Conservation (phyloP, 2,329 filamentous ascomycete genomes). For the Venturia nashicola region DNA sequence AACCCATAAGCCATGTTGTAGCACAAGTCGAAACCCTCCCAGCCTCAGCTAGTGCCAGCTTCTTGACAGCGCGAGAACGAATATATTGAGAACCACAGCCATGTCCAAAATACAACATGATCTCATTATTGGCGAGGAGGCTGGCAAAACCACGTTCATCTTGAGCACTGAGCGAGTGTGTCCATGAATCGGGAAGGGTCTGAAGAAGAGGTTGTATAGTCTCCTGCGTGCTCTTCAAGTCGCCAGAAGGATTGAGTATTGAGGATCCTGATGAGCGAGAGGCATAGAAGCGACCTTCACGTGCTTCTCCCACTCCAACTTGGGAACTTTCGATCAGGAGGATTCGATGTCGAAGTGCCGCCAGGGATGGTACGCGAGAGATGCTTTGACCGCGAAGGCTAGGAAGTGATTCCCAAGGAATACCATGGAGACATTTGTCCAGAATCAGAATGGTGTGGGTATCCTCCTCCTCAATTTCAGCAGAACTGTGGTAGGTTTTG, state of each 20-base stretch:
- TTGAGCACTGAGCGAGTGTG: constrained; percentile 55
- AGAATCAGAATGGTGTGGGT: constrained; percentile 78
- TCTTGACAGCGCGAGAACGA: constrained; percentile 68
- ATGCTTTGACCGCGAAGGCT: constrained; percentile 70
- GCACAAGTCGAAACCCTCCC: constrained; percentile 42
- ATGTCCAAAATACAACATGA: constrained; percentile 92
- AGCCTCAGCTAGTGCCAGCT: constrained; percentile 42
- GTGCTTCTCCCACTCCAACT: constrained; percentile 13
- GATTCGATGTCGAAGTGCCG: constrained; percentile 66
- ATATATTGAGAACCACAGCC: constrained; percentile 93
- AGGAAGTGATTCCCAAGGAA: constrained; percentile 92
- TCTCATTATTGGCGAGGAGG: constrained; percentile 51
- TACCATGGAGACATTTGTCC: constrained; percentile 79
- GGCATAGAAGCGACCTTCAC: constrained; percentile 29
- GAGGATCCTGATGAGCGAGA: constrained; percentile 51
- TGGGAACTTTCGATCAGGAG: constrained; percentile 24
- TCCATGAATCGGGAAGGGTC: constrained; percentile 44
- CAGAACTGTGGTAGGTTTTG: constrained; percentile 53
- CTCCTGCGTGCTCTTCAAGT: constrained; percentile 67
- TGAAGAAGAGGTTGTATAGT: constrained; percentile 59
- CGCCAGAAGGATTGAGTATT: constrained; percentile 79
- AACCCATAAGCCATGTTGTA: constrained; percentile 84
- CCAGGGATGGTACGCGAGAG: constrained; percentile 78
- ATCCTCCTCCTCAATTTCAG: constrained; percentile 24
- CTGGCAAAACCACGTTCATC: constrained; percentile 65